Evolutionary conservation across 176 grass and related monocot species (phyloP).

Genomic region (Bonia amplexicaulis): DNA sequence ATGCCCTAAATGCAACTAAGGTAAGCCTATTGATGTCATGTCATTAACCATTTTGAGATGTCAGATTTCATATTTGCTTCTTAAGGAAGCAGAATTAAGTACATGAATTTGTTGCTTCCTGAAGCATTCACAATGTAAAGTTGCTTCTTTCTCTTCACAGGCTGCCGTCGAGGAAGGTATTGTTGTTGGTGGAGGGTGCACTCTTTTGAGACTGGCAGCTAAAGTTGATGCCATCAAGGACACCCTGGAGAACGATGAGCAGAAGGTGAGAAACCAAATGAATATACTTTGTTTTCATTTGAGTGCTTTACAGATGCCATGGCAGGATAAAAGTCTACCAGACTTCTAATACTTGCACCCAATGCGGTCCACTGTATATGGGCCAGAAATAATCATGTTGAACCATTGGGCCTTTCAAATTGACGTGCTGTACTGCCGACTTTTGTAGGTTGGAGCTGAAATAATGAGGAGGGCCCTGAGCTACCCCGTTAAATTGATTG

Average conservation of each 20-base stretch:
- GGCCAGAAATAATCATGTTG: background rate
- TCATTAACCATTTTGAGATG: background rate
- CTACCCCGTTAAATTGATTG: slow-evolving; percentile 96
- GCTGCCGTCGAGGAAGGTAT: slow-evolving; percentile 99
- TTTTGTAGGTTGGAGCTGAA: slow-evolving; percentile 83
- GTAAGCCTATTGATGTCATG: slow-evolving; percentile 14
- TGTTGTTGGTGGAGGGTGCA: slow-evolving; percentile 96
- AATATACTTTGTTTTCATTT: background rate
- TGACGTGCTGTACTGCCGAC: slow-evolving; percentile 1
- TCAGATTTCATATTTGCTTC: slow-evolving; percentile 18
- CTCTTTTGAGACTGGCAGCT: slow-evolving; percentile 79
- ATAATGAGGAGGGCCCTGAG: slow-evolving; percentile 88
- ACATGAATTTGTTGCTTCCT: background rate
- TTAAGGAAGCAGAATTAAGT: background rate
- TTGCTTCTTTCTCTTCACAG: slow-evolving; percentile 28
- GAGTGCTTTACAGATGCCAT: background rate
- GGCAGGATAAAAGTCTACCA: background rate
- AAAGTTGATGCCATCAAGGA: slow-evolving; percentile 95
- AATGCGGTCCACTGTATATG: background rate
- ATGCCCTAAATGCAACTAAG: slow-evolving; percentile 99
- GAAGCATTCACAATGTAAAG: background rate
- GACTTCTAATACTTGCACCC: background rate
- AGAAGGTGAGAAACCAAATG: slow-evolving; percentile 54
- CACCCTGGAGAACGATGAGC: slow-evolving; percentile 86
- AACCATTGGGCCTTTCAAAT: background rate